These are phyloP conservation scores for Boletus rubescentipes DNA, from an alignment of 768 basidiomycete genomes.

Conservation along the genomic window DNA sequence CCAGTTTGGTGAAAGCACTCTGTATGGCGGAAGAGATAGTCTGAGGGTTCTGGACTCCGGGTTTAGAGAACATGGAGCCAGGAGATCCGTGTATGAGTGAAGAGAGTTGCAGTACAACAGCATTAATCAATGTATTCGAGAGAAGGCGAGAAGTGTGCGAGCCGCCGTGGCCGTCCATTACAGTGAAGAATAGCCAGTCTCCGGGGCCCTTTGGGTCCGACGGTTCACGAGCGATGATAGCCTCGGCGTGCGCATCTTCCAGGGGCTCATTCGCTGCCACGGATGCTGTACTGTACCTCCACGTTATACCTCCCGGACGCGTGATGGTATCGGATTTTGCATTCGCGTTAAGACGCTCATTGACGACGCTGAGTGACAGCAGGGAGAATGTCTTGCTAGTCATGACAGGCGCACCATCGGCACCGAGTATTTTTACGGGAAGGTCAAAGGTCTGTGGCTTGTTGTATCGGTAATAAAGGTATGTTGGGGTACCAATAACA, in stretches of 20 bases:
- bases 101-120: conserved; percentile 74
- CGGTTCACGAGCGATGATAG: conserved; percentile 62
- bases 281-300: conserved; percentile 77
- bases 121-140: conserved; percentile 79
- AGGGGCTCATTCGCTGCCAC: conserved; percentile 87
- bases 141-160: conserved; percentile 81
- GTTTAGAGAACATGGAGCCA: conserved; percentile 37
- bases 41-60: conserved; percentile 41
- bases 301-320: conserved; percentile 56
- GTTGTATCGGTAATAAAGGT: conserved; percentile 52
- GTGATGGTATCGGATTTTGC: conserved; percentile 45
- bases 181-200: conserved; percentile 80
- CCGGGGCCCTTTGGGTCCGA: conserved; percentile 60
- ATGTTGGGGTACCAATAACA: conserved; percentile 56
- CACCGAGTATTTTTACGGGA: conserved; percentile 47
- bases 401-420: conserved; percentile 63
- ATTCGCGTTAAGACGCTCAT: conserved; percentile 57
- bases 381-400: conserved; percentile 52
- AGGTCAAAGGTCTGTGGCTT: conserved; percentile 58
- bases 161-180: conserved; percentile 92
- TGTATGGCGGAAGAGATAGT: conserved; percentile 69
- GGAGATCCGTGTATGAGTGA: conserved; percentile 42
- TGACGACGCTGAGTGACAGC: conserved; percentile 52
- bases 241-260: conserved; percentile 82
- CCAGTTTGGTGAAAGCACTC: conserved; percentile 78